A percentile compares a stretch with the other conserved stretches of the same genome.
Evolutionary conservation across 1,284 basidiomycete genomes (phyloP).

Genomic region (Trametes sp.): DNA sequence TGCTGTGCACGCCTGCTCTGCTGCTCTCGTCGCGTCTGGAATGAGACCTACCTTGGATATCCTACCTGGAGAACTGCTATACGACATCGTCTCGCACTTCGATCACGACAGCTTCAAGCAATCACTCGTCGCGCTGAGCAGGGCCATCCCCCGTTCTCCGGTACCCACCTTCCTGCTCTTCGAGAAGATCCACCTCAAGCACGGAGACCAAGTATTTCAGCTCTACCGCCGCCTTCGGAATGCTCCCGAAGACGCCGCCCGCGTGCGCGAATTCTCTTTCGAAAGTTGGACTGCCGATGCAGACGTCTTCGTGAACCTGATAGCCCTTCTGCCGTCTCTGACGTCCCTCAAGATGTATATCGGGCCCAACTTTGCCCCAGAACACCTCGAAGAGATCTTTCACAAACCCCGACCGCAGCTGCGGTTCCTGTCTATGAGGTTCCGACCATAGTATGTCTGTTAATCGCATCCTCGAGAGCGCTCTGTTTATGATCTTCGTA

Average conservation of each 20-base stretch:
- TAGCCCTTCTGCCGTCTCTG: constrained; percentile 58
- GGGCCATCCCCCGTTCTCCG: constrained; percentile 60
- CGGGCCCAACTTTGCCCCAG: constrained; percentile 70
- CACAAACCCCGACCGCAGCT: constrained; percentile 48
- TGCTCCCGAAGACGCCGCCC: constrained; percentile 40
- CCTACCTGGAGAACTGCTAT: constrained; percentile 69
- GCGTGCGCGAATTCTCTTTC: constrained; percentile 57
- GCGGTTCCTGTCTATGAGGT: constrained; percentile 59
- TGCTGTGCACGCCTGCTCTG: background rate
- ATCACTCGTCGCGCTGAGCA: constrained; percentile 58
- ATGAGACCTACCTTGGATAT: constrained; percentile 22
- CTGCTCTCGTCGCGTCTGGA: background rate
- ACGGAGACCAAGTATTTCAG: constrained; percentile 51
- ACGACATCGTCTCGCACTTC: constrained; percentile 56
- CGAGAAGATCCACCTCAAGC: constrained; percentile 52
- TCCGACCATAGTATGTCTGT: constrained; percentile 69
- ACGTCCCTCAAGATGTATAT: constrained; percentile 58
- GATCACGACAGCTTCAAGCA: constrained; percentile 48
- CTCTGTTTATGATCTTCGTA: constrained; percentile 35
- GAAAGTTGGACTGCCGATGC: constrained; percentile 69
- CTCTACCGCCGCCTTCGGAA: constrained; percentile 59
- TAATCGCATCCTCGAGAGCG: background rate
- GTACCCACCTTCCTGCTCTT: constrained; percentile 62
- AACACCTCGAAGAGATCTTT: constrained; percentile 70
- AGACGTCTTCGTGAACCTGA: constrained; percentile 64